Base-by-base conservation (phyloP, 139 green algal genomes). In the Micractinium sp. region DNA sequence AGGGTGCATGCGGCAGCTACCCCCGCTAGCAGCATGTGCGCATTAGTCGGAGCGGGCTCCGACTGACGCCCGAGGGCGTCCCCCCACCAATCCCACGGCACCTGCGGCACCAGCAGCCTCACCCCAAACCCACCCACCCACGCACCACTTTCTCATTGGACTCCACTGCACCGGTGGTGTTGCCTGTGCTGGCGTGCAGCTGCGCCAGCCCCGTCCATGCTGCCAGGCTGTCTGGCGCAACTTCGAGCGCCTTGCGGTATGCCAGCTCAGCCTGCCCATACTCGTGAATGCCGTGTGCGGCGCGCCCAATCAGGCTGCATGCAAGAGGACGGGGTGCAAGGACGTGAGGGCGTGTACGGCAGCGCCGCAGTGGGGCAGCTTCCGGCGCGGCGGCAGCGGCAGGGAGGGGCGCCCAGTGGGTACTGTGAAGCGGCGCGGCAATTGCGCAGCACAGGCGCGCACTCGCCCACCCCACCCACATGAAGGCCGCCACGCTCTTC, bases 171-270 rank as follows among this genome's bases (percentile, higher is more conserved):
- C 53, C 33, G 14, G 38, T 33, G 7, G 33, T 33, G 81, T 89
- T 89, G 85, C 81, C 90, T 47, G 91, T 92, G 25, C 92, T 86
- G 0, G 91, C 82, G 71, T 91, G 88, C 31, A 97, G 89, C 90
- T 96, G 94, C 3, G 94, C 93, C 74, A 97, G 89, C 1, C 95
- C 95, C 74, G 96, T 92, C 95, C 95, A 97, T 1, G 95, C 95
- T 23, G 93, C 83, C 22, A 91, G 60, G 35, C 78, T 87, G 33
- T 53, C 79, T 19, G 90, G 83, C 79, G 95, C 91, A 53, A 95
- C n/a, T 13, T 94, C 89, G 12, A 92, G 77, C 0, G 94, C 94
- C 14, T 91, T 91, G 29, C 88, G 91, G 86, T 96, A 97, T 2
- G 92, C 92, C 25, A 91, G 78, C 38, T 95, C 94, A 0, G 93